Conservation (phyloP, 2,329 filamentous ascomycete species). For the Parasarocladium wereldwijsianum region DNA sequence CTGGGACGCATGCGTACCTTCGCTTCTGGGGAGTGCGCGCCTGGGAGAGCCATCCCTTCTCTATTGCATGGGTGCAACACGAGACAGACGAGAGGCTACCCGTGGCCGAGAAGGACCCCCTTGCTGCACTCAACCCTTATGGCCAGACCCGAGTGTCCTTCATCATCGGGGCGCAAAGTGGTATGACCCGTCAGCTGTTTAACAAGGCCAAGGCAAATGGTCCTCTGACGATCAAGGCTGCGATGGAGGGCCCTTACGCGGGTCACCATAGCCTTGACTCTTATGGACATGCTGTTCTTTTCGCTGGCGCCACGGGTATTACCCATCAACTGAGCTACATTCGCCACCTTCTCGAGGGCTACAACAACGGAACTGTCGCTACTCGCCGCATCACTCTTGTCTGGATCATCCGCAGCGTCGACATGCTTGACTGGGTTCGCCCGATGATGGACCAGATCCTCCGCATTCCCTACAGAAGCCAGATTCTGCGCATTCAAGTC, state of each 20-base stretch:
- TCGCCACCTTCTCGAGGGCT: slow-evolving; percentile 57
- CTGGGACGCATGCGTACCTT: slow-evolving; percentile 62
- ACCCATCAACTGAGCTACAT: slow-evolving; percentile 89
- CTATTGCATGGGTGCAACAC: slow-evolving; percentile 59
- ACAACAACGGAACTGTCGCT: slow-evolving; percentile 56
- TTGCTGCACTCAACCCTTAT: slow-evolving; percentile 23
- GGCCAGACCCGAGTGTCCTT: slow-evolving; percentile 54
- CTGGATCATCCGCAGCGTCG: slow-evolving; percentile 83
- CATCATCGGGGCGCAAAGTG: slow-evolving; percentile 74
- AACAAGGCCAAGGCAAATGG: slow-evolving; percentile 37
- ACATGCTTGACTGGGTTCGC: slow-evolving; percentile 85
- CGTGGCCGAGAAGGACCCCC: slow-evolving; percentile 24
- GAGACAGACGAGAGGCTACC: slow-evolving; percentile 24
- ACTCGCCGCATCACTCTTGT: slow-evolving; percentile 71
- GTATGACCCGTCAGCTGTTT: slow-evolving; percentile 74
- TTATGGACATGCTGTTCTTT: slow-evolving; percentile 81
- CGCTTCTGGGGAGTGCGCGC: slow-evolving; percentile 50
- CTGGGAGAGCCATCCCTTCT: slow-evolving; percentile 69
- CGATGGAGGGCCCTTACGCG: slow-evolving; percentile 82
- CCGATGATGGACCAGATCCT: slow-evolving; percentile 70
- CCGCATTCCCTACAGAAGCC: slow-evolving; percentile 63
- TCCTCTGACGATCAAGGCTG: slow-evolving; percentile 50
- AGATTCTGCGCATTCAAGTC: slow-evolving; percentile 72
- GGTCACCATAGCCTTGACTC: slow-evolving; percentile 76
- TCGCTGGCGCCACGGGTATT: slow-evolving; percentile 87